Conservation (phyloP, 306 rosid genomes). For the Biancaea sappan region DNA sequence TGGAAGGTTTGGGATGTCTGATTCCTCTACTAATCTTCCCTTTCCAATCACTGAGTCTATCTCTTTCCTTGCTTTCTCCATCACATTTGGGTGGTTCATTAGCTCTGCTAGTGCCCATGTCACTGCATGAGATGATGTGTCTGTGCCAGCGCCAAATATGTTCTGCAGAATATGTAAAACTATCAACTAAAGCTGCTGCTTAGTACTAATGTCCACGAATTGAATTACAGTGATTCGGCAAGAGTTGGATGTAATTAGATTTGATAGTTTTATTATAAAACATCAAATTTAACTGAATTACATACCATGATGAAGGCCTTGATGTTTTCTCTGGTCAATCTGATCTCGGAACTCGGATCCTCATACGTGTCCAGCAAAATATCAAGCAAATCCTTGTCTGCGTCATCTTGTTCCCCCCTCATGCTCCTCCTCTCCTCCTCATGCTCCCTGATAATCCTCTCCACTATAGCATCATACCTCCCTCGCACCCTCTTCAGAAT, state of each 20-base stretch:
- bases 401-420: neutral
- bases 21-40: conserved; percentile 48
- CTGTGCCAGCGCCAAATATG: conserved; percentile 47
- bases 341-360: conserved; percentile 37
- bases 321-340: conserved; percentile 46
- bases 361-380: conserved; percentile 41
- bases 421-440: conserved; percentile 38
- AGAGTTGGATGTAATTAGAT: too few relatives aligned
- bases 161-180: conserved; percentile 28
- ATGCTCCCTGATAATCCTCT: conserved; percentile 44
- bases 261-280: too few relatives aligned
- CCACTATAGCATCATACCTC: conserved; percentile 46
- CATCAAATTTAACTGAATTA: too few relatives aligned
- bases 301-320: conserved; percentile 50
- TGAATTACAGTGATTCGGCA: too few relatives aligned
- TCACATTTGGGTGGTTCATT: conserved; percentile 51
- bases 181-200: too few relatives aligned
- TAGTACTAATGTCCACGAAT: too few relatives aligned
- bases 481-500: conserved; percentile 32
- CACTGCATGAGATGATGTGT: conserved; percentile 36
- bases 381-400: conserved; percentile 43
- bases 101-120: conserved; percentile 54
- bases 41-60: conserved; percentile 49
- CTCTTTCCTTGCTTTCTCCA: conserved; percentile 54
- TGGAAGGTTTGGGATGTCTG: conserved; percentile 54